Base-by-base conservation (phyloP, 164 flowering plant species). In the Magnolia officinalis region DNA sequence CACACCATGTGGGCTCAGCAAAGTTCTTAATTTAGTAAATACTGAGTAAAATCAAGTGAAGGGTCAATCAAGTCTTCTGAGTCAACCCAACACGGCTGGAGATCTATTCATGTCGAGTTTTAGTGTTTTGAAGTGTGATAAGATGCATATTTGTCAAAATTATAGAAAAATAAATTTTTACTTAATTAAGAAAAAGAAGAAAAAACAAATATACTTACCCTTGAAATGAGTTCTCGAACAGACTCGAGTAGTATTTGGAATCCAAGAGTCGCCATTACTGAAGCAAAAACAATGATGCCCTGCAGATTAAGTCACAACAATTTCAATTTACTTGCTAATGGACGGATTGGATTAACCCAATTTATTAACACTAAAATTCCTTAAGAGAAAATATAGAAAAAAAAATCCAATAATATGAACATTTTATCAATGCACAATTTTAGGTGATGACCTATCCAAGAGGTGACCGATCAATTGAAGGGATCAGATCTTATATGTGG, bases 251-350 rank as follows among this genome's bases (percentile, higher is more conserved):
- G 21, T n/a, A 91, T 86, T 74, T 91, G 94, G 19, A 91, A 65
- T 51, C 96, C 96, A 2, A 91, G 87, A 75, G 96, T 89, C 37
- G 94, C 94, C 96, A 91, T 91, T 23, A 90, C 87, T 51, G 94
- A 91, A 59, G 96, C 96, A 83, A 91, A 91, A 26, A 90, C 94
- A 72, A 90, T 80, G 68, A 91, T 90, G 0, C 96, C 96, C 96
- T 91, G 89, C 45, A 37, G n/a, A 63, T 75, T 6, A 11, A 6
- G 19, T 50, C 63, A 11, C 67, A 55, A 11, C 4, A 55, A 55
- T 55, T 55, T 37, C 13, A 55, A 9, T 55, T 55, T 55, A 55
- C 13, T 14, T 11, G 61, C 61, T 37, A 0, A 55, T 55, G 61
- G 1, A 55, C 2, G 19, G 8, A 55, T 9, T 55, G 18, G 61